These are phyloP conservation scores for Moesziomyces aphidis DNA, from an alignment of 1,284 basidiomycete genomes.

Conservation along the genomic window DNA sequence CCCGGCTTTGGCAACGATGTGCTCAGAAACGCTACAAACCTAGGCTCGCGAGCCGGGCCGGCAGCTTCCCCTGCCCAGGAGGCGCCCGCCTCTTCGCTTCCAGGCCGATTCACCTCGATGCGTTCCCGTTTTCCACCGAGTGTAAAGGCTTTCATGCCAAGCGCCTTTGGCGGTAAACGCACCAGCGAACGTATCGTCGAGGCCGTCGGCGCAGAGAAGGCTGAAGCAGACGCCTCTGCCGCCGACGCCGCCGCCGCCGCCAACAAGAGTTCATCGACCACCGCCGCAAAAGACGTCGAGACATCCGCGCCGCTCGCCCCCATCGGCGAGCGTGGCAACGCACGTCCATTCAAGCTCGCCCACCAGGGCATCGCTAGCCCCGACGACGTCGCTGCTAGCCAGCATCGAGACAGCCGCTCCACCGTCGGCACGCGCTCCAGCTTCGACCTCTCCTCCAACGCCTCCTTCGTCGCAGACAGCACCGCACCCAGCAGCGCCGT, in stretches of 20 bases:
- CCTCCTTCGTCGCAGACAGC: constrained; percentile 56
- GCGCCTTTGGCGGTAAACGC: constrained; percentile 61
- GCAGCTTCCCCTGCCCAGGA: constrained; percentile 25
- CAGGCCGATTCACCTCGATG: constrained; percentile 59
- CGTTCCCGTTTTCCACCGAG: constrained; percentile 62
- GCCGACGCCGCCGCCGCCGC: constrained; percentile 1
- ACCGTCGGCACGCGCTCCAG: constrained; percentile 59
- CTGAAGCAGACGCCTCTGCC: constrained; percentile 35
- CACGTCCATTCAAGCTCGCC: constrained; percentile 25
- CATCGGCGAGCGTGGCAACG: constrained; percentile 39
- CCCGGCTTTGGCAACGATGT: constrained; percentile 17
- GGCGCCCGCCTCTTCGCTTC: constrained; percentile 46
- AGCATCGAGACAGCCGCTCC: constrained; percentile 57
- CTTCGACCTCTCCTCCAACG: constrained; percentile 52
- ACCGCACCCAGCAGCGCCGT: constrained; percentile 56
- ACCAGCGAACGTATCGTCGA: constrained; percentile 61
- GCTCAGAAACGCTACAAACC: constrained; percentile 7
- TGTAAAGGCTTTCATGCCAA: constrained; percentile 65
- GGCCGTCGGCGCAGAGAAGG: constrained; percentile 53
- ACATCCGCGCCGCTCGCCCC: constrained; percentile 25
- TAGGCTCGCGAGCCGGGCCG: constrained; percentile 8
- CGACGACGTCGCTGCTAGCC: constrained; percentile 20
- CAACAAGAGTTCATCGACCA: not conserved
- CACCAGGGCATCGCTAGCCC: constrained; percentile 17
- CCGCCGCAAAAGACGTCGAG: constrained; percentile 14